These are phyloP conservation scores for Calonectria multiphialidica DNA, from an alignment of 2,329 filamentous ascomycete genomes.

Conservation along the genomic window DNA sequence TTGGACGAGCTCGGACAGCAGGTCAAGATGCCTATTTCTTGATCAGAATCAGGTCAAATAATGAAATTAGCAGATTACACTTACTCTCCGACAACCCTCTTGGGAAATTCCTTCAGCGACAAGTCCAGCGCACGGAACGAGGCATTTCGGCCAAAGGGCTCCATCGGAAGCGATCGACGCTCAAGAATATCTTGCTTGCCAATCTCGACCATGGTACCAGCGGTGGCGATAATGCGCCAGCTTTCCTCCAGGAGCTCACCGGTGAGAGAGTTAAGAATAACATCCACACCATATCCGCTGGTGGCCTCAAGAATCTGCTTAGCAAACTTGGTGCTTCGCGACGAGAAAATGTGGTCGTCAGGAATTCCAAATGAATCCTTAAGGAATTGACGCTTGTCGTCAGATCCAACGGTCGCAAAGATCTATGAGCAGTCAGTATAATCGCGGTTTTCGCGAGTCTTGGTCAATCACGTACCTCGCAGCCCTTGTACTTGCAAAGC, in stretches of 20 bases:
- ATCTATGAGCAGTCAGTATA: not conserved
- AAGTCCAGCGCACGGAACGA: not conserved
- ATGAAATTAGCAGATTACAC: not conserved
- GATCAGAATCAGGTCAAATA: not conserved
- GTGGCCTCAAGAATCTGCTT: not conserved
- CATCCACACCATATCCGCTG: constrained; percentile 45
- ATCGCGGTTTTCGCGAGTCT: not conserved
- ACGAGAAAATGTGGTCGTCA: constrained; percentile 2
- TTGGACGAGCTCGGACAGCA: constrained; percentile 16
- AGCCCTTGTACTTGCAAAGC: constrained; percentile 23
- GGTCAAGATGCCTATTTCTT: not conserved
- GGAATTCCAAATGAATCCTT: not conserved
- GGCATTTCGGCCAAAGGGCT: constrained; percentile 45
- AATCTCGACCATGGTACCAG: constrained; percentile 48
- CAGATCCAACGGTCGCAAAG: not conserved
- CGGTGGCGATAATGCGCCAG: constrained; percentile 51
- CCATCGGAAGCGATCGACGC: constrained; percentile 44
- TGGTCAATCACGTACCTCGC: constrained; percentile 9
- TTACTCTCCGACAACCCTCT: constrained; percentile 5
- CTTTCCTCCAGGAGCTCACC: constrained; percentile 46
- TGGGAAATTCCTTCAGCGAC: not conserved
- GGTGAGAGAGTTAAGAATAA: constrained; percentile 51
- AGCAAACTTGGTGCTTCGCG: not conserved
- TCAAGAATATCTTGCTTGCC: constrained; percentile 49
- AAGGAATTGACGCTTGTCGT: constrained; percentile 2